These are phyloP conservation scores for Neopestalotiopsis sp. DNA, from an alignment of 2,329 filamentous ascomycete species.

Conservation along the genomic window DNA sequence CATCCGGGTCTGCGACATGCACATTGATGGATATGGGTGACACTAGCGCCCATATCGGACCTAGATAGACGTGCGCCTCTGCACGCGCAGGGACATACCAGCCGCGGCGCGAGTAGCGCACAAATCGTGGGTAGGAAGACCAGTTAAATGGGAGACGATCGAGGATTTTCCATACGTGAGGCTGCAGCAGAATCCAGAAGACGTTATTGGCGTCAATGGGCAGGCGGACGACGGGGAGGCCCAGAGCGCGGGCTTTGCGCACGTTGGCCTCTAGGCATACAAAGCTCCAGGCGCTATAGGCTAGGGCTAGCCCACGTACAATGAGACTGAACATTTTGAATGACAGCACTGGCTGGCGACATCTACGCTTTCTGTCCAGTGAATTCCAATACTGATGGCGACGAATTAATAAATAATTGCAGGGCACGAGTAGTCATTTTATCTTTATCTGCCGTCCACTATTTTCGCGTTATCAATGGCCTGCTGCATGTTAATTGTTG, in stretches of 20 bases:
- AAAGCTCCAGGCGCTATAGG: conserved; percentile 5
- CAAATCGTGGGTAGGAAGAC: conserved; percentile 29
- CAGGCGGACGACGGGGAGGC: conserved; percentile 29
- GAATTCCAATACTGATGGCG: too few species aligned
- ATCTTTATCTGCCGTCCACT: too few species aligned
- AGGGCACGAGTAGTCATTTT: too few species aligned
- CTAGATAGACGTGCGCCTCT: conserved; percentile 22
- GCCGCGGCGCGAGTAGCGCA: conserved; percentile 31
- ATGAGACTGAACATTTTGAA: not conserved
- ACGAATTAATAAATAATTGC: too few species aligned
- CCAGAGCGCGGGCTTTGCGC: conserved; percentile 27
- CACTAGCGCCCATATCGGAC: conserved; percentile 33
- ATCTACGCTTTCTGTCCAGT: too few species aligned
- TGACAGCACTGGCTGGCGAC: too few species aligned
- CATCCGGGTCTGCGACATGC: conserved; percentile 30
- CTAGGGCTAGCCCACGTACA: not conserved
- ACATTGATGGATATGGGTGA: conserved; percentile 27
- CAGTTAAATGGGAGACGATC: conserved; percentile 28
- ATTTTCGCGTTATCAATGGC: too few species aligned
- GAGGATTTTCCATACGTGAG: conserved; percentile 29
- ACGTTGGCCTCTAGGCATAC: not conserved
- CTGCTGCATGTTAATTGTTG: too few species aligned
- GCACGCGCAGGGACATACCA: conserved; percentile 30
- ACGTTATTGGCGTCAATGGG: conserved; percentile 30
- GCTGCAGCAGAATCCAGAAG: conserved; percentile 31